Evolutionary conservation across 2,329 filamentous ascomycete genomes (phyloP).

Genomic region (Zopfia rhizophila): DNA sequence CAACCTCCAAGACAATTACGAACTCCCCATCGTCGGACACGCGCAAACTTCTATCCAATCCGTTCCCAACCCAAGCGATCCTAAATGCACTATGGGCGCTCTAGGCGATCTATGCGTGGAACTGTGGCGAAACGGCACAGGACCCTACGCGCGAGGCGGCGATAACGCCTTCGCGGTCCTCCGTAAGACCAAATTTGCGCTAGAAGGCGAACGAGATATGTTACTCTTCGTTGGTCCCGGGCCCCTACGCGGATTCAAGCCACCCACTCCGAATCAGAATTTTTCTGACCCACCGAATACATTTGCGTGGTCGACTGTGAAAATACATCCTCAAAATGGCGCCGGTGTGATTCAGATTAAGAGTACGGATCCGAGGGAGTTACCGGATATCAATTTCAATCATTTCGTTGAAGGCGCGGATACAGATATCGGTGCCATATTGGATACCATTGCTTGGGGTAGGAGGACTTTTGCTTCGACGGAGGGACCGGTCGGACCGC

Average conservation of each 20-base stretch:
- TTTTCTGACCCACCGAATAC: conserved; percentile 32
- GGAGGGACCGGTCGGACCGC: conserved; percentile 57
- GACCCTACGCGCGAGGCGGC: conserved; percentile 52
- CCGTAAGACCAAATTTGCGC: conserved; percentile 50
- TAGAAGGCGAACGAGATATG: conserved; percentile 62
- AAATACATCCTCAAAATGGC: conserved; percentile 69
- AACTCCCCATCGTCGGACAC: conserved; percentile 63
- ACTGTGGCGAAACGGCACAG: conserved; percentile 28
- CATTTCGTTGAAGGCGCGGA: conserved; percentile 60
- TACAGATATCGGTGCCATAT: conserved; percentile 61
- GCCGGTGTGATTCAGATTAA: conserved; percentile 68
- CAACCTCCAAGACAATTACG: conserved; percentile 39
- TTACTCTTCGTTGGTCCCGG: conserved; percentile 60
- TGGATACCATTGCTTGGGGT: conserved; percentile 64
- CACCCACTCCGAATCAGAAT: conserved; percentile 55
- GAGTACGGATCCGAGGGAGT: conserved; percentile 69
- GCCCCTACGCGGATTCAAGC: conserved; percentile 62
- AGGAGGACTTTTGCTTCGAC: conserved; percentile 65
- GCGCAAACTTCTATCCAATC: conserved; percentile 13
- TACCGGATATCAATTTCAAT: conserved; percentile 63
- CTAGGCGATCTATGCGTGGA: conserved; percentile 31
- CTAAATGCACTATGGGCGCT: conserved; percentile 29
- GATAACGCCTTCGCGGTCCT: conserved; percentile 63
- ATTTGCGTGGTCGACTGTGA: conserved; percentile 62
- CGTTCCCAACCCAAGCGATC: conserved; percentile 13